phyloP scores from a whole-genome alignment of 2,329 filamentous ascomycete species.

The Hypoxylon sp. region DNA sequence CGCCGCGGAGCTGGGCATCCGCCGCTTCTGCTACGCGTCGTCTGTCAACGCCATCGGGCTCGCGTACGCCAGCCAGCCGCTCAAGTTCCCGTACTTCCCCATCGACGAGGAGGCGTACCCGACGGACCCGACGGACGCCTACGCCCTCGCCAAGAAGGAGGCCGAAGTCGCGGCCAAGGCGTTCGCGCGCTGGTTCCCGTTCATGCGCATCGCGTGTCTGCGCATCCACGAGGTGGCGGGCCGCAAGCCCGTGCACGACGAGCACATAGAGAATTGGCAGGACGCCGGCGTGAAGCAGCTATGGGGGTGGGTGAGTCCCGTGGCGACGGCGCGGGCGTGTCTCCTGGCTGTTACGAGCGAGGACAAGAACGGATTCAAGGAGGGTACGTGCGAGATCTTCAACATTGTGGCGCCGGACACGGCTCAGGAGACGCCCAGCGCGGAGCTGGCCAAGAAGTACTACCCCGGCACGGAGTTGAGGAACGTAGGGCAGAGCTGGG shows the following conservation, averaged over 20 bases:
- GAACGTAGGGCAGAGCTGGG: neutral
- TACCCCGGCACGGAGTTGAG: neutral
- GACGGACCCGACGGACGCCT: neutral
- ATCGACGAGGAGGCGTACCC: constrained; percentile 1
- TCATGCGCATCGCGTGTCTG: neutral
- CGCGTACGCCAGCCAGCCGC: constrained; percentile 5
- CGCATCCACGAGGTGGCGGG: constrained; percentile 2
- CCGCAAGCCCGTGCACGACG: neutral
- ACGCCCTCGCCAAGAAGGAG: constrained; percentile 2
- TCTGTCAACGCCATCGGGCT: constrained; percentile 6
- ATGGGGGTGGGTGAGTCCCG: constrained; percentile 3
- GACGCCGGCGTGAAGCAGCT: constrained; percentile 1
- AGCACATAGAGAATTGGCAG: neutral
- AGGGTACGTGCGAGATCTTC: neutral
- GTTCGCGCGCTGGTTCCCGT: neutral
- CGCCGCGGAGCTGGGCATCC: neutral
- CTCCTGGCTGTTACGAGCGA: neutral
- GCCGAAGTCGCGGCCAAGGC: constrained; percentile 7
- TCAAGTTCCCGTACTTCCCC: constrained; percentile 3
- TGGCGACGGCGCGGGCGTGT: constrained; percentile 4
- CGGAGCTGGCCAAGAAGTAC: neutral
- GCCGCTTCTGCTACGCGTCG: constrained; percentile 4
- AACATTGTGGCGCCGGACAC: constrained; percentile 4
- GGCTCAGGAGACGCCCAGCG: neutral
- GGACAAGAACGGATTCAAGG: neutral